These are phyloP conservation scores for Sporothrix sp. DNA, from an alignment of 2,329 filamentous ascomycete genomes.

Conservation along the genomic window DNA sequence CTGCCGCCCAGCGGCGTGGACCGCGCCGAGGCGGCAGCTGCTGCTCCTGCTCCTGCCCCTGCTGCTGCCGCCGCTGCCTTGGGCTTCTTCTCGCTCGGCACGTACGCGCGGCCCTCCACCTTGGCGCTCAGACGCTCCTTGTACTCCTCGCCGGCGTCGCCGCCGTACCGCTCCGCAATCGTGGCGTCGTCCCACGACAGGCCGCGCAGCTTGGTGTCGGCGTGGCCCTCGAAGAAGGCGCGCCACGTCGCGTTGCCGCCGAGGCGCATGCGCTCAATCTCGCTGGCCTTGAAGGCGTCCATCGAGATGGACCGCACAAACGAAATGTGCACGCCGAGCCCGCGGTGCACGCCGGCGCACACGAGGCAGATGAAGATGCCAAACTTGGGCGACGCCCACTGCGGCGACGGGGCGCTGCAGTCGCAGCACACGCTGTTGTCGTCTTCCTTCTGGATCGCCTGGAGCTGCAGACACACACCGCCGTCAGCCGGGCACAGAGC, in stretches of 20 bases:
- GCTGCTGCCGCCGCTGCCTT: slow-evolving; percentile 33
- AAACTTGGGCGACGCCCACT: slow-evolving; percentile 98
- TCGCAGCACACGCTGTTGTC: slow-evolving; percentile 89
- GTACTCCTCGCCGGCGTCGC: slow-evolving; percentile 87
- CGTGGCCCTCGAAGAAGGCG: slow-evolving; percentile 70
- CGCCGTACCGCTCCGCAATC: slow-evolving; percentile 82
- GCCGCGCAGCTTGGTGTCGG: slow-evolving; percentile 55
- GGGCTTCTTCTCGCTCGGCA: slow-evolving; percentile 52
- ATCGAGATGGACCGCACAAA: slow-evolving; percentile 97
- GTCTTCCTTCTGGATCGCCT: slow-evolving; percentile 81
- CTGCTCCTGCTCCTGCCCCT: slow-evolving; percentile 33
- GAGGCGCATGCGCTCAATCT: slow-evolving; percentile 87
- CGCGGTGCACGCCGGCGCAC: slow-evolving; percentile 89
- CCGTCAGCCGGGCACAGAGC: no score
- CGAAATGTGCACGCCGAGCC: slow-evolving; percentile 93
- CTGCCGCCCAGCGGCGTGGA: slow-evolving; percentile 16
- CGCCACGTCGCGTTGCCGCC: slow-evolving; percentile 87
- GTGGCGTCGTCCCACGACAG: slow-evolving; percentile 76
- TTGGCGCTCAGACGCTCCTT: slow-evolving; percentile 82
- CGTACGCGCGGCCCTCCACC: slow-evolving; percentile 80
- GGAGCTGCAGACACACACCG: no score
- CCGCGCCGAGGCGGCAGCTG: slow-evolving; percentile 28
- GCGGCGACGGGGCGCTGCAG: slow-evolving; percentile 87
- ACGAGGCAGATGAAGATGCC: slow-evolving; percentile 97
- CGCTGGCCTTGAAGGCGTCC: slow-evolving; percentile 91